Conservation (phyloP, 2,329 filamentous ascomycete genomes). For the Hypoxylon rubiginosum region DNA sequence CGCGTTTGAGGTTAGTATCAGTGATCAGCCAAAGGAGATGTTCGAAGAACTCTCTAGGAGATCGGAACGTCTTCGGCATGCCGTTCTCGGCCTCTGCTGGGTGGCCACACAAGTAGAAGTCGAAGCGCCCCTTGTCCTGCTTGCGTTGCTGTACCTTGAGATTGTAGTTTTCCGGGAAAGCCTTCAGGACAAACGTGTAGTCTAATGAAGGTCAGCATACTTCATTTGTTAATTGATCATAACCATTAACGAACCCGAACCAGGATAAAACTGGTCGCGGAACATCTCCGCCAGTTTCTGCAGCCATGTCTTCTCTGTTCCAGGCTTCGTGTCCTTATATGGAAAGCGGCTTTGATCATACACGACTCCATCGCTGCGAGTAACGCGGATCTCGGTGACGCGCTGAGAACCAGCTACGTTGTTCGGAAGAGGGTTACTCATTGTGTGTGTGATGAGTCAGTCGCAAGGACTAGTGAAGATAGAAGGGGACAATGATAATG, state of each 20-base stretch:
- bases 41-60: constrained; percentile 45
- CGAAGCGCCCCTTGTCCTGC: constrained; percentile 3
- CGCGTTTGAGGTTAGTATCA: constrained; percentile 31
- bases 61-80: constrained; percentile 39
- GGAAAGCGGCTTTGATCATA: too few relatives aligned
- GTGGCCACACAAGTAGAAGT: constrained; percentile 46
- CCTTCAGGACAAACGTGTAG: neutral
- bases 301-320: constrained; percentile 10
- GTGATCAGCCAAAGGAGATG: constrained; percentile 46
- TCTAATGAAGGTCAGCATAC: constrained; percentile 27
- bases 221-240: neutral
- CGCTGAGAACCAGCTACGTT: neutral
- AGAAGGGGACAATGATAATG: too few relatives aligned
- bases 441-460: too few relatives aligned
- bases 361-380: constrained; percentile 32
- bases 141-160: neutral
- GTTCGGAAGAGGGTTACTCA: neutral
- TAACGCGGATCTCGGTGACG: neutral
- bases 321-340: neutral
- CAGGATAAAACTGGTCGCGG: constrained; percentile 26
- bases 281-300: constrained; percentile 29
- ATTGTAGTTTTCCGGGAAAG: constrained; percentile 26
- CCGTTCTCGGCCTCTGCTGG: constrained; percentile 20
- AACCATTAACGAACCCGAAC: constrained; percentile 28
- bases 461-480: too few relatives aligned